Evolutionary conservation across 108 stramenopile species (phyloP), one percentile per base, ranked within the genome.

Genomic region (Pseudonitzschia delicatissima): DNA sequence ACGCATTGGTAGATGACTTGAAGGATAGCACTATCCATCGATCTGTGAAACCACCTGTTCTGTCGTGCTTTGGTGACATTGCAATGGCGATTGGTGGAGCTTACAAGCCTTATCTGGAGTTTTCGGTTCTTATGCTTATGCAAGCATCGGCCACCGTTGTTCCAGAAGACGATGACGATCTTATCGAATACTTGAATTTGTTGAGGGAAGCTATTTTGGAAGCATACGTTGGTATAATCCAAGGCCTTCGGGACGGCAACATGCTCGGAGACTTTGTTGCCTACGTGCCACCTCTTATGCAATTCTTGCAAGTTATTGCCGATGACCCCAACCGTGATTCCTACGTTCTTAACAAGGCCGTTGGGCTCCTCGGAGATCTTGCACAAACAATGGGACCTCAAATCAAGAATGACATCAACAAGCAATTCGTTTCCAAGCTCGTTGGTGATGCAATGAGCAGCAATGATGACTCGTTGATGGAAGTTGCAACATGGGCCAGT

Each of bases 181-280:
- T 98, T 66, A 92, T 98, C 51, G 95, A 94, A 36, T 97, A 96
- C 67, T 82, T 99, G 62, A 97, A 97, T 67, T 55, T 61, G 25
- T 76, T 99, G 26, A 82, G 97, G 29, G 91, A 93, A 64, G 77
- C 85, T 39, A 89, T 99, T 27, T 78, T 99, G 53, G 98, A 99
- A 67, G 98, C 96, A 3, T 99, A 96, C 78, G 94, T 93, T 21
- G 97, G 97, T 5, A 96, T 99, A 66, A 72, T 97, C 20, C 92
- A 96, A 69, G 96, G 95, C 18, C 77, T 97, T 8, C 70, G 81
- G 52, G 93, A 88, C 40, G 93, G 91, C 12, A 73, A 79, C 21
- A 71, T 81, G 52, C 64, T 87, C 23, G 68, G 80, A 20, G 42
- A 84, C 21, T 78, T 95, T 40, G 29, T 75, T 2, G 82, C 78